phyloP scores from a whole-genome alignment of 768 basidiomycete species.

The Daedaleopsis nitida region DNA sequence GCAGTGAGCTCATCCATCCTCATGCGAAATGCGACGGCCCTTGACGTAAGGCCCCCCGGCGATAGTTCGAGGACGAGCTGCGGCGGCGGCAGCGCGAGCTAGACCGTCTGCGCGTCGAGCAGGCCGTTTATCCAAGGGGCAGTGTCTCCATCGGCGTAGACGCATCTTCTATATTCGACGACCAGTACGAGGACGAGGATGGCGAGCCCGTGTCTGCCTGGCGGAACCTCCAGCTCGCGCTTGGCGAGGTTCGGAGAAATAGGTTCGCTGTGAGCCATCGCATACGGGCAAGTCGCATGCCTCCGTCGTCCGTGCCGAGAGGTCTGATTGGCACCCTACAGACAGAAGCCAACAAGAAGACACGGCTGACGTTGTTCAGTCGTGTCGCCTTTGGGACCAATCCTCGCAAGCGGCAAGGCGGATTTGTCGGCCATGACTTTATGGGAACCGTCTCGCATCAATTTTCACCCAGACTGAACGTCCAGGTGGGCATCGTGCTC shows the following conservation, averaged over 20 bases:
- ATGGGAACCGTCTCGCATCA: slow-evolving; percentile 77
- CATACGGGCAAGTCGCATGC: slow-evolving; percentile 39
- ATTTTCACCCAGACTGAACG: slow-evolving; percentile 61
- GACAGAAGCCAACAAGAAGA: slow-evolving; percentile 52
- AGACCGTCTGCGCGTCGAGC: slow-evolving; percentile 39
- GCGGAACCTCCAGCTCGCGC: slow-evolving; percentile 9
- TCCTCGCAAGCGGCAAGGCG: neutral
- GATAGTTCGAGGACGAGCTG: slow-evolving; percentile 50
- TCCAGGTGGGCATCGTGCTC: slow-evolving; percentile 33
- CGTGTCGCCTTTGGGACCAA: slow-evolving; percentile 30
- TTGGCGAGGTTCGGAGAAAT: slow-evolving; percentile 22
- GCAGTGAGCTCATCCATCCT: slow-evolving; percentile 7
- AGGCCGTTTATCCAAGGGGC: slow-evolving; percentile 47
- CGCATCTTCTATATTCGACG: slow-evolving; percentile 49
- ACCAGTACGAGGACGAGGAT: slow-evolving; percentile 28
- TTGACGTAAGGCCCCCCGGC: slow-evolving; percentile 13
- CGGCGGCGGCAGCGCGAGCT: slow-evolving; percentile 40
- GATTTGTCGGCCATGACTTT: slow-evolving; percentile 31
- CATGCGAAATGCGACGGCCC: neutral
- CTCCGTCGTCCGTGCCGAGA: neutral
- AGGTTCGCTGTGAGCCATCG: slow-evolving; percentile 43
- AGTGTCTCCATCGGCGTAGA: slow-evolving; percentile 48
- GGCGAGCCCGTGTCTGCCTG: slow-evolving; percentile 25
- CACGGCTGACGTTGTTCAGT: slow-evolving; percentile 42
- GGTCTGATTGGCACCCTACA: slow-evolving; percentile 28